Conservation (phyloP, 352 stramenopile genomes). For the Pythium vanterpoolii region DNA sequence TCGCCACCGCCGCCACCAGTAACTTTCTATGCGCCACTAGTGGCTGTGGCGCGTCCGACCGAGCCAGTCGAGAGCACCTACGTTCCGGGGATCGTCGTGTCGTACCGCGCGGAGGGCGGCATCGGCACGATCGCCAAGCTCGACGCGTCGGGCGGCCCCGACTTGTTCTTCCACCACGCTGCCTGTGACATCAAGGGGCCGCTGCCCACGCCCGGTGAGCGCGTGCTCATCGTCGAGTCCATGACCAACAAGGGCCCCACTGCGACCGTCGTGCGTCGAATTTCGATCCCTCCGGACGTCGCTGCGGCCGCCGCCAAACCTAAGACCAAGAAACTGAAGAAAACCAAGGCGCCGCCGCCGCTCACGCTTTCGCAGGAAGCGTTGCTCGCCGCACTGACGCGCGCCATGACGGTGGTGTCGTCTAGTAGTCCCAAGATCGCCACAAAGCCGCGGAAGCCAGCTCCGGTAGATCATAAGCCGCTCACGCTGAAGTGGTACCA, state of each 20-base stretch:
- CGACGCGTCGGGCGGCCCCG: not conserved
- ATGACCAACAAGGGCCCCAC: constrained; percentile 2
- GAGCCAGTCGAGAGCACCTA: too few relatives aligned
- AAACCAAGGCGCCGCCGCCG: not conserved
- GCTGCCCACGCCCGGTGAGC: not conserved
- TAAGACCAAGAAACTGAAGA: not conserved
- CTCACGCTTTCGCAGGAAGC: not conserved
- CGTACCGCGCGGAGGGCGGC: not conserved
- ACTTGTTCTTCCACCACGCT: not conserved
- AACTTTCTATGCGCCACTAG: not conserved
- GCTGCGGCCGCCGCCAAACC: not conserved
- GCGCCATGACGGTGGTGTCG: too few relatives aligned
- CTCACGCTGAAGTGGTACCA: too few relatives aligned
- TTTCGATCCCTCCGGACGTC: not conserved
- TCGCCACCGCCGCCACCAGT: not conserved
- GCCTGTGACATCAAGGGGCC: constrained; percentile 9
- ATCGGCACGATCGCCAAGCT: constrained; percentile 6
- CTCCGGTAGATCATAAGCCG: too few relatives aligned
- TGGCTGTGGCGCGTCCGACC: too few relatives aligned
- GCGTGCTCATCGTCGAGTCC: constrained; percentile 1
- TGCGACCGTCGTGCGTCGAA: too few relatives aligned
- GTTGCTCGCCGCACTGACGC: too few relatives aligned
- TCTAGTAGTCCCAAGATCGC: too few relatives aligned
- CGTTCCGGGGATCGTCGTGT: not conserved
- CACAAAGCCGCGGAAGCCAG: too few relatives aligned